Evolutionary conservation across 1,284 basidiomycete genomes (phyloP).

Genomic region (Ganoderma lingzhi): DNA sequence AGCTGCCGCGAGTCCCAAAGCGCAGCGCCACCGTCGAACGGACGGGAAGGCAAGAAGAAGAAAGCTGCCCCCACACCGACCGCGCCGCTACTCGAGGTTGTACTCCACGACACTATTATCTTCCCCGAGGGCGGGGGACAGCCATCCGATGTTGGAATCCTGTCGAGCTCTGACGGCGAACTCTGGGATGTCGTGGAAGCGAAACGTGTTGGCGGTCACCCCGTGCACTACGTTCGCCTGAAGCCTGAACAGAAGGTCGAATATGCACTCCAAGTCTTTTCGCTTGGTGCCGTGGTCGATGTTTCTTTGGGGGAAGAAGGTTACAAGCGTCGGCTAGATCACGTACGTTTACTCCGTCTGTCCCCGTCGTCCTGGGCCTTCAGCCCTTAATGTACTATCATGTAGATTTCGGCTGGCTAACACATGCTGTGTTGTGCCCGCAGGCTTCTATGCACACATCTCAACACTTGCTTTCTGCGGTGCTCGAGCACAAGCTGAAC

Average conservation of each 20-base stretch:
- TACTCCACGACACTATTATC: conserved; percentile 84
- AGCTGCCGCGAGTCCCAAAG: conserved; percentile 54
- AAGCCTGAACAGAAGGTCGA: conserved; percentile 49
- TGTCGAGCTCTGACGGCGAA: conserved; percentile 54
- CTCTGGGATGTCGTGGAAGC: conserved; percentile 75
- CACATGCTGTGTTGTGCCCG: conserved; percentile 37
- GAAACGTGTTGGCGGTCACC: conserved; percentile 76
- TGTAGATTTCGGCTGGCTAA: conserved; percentile 61
- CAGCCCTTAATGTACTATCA: not conserved
- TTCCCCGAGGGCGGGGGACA: conserved; percentile 93
- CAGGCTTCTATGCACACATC: conserved; percentile 88
- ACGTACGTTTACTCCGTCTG: conserved; percentile 57
- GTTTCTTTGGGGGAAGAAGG: conserved; percentile 69
- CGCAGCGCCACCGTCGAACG: conserved; percentile 50
- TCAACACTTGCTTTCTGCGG: conserved; percentile 85
- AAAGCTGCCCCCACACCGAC: conserved; percentile 55
- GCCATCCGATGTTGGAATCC: conserved; percentile 78
- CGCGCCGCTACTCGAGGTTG: conserved; percentile 65
- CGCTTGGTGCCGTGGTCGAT: conserved; percentile 60
- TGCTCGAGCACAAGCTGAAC: conserved; percentile 72
- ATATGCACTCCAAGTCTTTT: conserved; percentile 53
- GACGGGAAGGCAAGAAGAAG: conserved; percentile 60
- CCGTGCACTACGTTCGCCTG: conserved; percentile 79
- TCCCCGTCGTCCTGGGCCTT: not conserved
- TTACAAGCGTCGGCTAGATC: conserved; percentile 78